Evolutionary conservation across 2,329 filamentous ascomycete genomes (phyloP).

Genomic region (Diaporthe sp.): DNA sequence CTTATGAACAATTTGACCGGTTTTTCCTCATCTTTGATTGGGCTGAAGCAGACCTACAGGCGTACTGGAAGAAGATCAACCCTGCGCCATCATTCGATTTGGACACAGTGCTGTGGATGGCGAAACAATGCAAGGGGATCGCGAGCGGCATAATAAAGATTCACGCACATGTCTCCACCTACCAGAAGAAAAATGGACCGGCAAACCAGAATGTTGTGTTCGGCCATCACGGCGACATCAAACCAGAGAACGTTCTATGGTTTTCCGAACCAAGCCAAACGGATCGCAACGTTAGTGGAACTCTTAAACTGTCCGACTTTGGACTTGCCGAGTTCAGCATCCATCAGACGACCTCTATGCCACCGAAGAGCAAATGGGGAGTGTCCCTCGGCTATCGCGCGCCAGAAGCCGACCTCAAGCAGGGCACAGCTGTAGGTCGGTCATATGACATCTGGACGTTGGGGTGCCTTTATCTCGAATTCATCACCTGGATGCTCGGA

Average conservation of each 20-base stretch:
- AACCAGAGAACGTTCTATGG: conserved; percentile 32
- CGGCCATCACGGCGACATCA: conserved; percentile 36
- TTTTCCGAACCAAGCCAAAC: neutral
- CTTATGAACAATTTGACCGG: conserved; percentile 35
- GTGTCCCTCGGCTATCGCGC: conserved; percentile 4
- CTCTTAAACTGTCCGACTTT: conserved; percentile 17
- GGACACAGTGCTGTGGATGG: conserved; percentile 38
- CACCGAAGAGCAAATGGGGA: neutral
- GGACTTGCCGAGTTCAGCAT: conserved; percentile 8
- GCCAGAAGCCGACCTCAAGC: conserved; percentile 9
- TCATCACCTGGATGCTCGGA: conserved; percentile 28
- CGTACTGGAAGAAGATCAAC: conserved; percentile 34
- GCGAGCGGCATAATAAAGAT: conserved; percentile 40
- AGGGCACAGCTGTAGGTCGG: neutral
- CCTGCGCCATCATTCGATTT: neutral
- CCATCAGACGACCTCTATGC: neutral
- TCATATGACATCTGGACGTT: conserved; percentile 30
- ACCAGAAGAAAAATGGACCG: neutral
- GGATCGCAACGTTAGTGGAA: neutral
- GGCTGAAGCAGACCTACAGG: conserved; percentile 41
- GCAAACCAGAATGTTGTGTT: neutral
- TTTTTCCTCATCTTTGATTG: conserved; percentile 44
- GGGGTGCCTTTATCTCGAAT: conserved; percentile 9
- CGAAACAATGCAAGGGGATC: conserved; percentile 41
- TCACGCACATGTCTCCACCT: conserved; percentile 30